Base-by-base conservation (phyloP, 306 rosid genomes). In the Ziziphus jujuba region DNA sequence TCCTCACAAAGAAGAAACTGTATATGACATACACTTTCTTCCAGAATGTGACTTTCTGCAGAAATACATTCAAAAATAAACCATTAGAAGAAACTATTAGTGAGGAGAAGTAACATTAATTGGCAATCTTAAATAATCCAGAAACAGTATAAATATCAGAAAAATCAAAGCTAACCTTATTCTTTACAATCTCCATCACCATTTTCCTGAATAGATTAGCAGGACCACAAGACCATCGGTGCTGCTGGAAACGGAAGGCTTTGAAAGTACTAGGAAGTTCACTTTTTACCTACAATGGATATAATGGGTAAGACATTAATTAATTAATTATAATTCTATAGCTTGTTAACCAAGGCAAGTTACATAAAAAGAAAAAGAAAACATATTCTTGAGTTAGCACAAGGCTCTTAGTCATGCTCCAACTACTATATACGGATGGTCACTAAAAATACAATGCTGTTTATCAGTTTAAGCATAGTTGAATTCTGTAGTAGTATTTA, bases 231-330 rank as follows among this genome's bases (percentile, higher is more conserved):
- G 99, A 95, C 99, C 99, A 95, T 21, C 99, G 43, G 53, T 95
- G 99, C 83, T 95, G 99, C 83, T 95, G 99, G 79, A 88, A 95
- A 31, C 97, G 87, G 83, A 95, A 90, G 65, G 99, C 99, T n/a
- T 90, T 91, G 79, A 95, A 81, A 65, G 99, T 95, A 78, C 99
- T 91, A 1, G 99, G 99, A 67, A 95, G 97, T 75, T 95, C 99
- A 84, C 99, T 95, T 71, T 95, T 91, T 20, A 90, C 99, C 97
- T 93, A 67, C 8, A 24, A 14, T 24, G 6, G 22, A 20, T 4
- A 62, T 8, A 53, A 68, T 16, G 14, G 21, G 40, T 58, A 48
- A 63, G 71, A 23, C n/a, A 53, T 28, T 75, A 23, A 33, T 63
- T 9, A 14, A 31, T 40, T 40, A 12, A 40, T 12, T 40, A 10